Evolutionary conservation across 2,329 filamentous ascomycete species (phyloP).

Genomic region (Colletotrichum godetiae): DNA sequence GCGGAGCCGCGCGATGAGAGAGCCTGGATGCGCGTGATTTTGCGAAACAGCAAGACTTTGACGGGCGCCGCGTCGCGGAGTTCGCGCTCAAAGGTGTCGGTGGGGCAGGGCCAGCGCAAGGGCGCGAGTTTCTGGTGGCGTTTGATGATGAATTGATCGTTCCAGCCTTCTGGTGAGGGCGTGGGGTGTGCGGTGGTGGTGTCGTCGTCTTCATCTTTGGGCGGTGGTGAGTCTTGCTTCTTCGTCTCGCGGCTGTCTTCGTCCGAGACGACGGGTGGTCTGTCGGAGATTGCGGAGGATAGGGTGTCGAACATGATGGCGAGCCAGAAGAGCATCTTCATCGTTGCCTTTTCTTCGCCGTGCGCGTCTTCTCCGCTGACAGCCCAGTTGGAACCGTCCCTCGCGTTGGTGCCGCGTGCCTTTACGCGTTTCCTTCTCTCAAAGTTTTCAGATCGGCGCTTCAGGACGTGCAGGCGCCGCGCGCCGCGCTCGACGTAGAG

Average conservation of each 20-base stretch:
- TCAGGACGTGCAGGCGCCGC: conserved; percentile 52
- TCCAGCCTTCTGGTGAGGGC: conserved; percentile 38
- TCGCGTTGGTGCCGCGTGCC: not conserved
- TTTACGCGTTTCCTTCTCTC: not conserved
- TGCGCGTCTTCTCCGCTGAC: not conserved
- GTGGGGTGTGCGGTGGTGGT: conserved; percentile 18
- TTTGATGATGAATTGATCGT: conserved; percentile 50
- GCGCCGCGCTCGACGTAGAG: conserved; percentile 50
- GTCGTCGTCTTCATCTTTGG: conserved; percentile 39
- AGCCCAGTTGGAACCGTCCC: too few species aligned
- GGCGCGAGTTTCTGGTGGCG: conserved; percentile 42
- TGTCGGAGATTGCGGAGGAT: conserved; percentile 61
- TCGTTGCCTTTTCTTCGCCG: conserved; percentile 52
- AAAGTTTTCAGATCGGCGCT: conserved; percentile 44
- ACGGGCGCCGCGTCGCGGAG: conserved; percentile 66
- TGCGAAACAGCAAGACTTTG: conserved; percentile 69
- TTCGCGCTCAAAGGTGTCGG: conserved; percentile 60
- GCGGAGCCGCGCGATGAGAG: conserved; percentile 52
- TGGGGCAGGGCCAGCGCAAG: conserved; percentile 64
- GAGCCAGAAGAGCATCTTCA: conserved; percentile 68
- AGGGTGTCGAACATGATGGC: conserved; percentile 70
- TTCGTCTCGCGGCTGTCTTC: conserved; percentile 49
- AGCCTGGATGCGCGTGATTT: conserved; percentile 66
- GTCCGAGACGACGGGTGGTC: conserved; percentile 50
- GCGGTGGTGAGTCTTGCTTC: too few species aligned